These are phyloP conservation scores for Cladosporium halotolerans DNA, from an alignment of 2,329 filamentous ascomycete species.

Conservation along the genomic window DNA sequence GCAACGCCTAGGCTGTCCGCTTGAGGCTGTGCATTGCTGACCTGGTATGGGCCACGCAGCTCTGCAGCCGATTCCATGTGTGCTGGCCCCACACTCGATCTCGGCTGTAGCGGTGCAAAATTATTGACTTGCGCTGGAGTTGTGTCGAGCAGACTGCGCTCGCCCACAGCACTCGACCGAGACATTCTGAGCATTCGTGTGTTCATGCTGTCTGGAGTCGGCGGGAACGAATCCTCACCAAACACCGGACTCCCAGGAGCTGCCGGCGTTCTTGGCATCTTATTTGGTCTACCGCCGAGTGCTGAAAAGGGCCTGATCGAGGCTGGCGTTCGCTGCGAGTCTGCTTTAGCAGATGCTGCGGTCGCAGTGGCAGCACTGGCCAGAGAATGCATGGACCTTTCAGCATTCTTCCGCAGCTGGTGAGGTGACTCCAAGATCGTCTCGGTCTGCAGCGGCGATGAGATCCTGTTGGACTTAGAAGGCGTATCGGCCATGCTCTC, in stretches of 20 bases:
- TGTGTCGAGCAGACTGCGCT: conserved; percentile 19
- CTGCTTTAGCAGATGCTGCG: conserved; percentile 5
- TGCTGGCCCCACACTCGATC: conserved; percentile 21
- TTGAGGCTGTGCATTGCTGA: conserved; percentile 19
- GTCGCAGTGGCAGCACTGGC: conserved; percentile 14
- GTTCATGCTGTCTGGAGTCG: conserved; percentile 29
- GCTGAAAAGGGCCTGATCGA: neutral
- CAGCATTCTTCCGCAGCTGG: conserved; percentile 8
- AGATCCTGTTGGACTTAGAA: conserved; percentile 24
- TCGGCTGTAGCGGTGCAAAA: conserved; percentile 16
- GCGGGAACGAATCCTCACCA: conserved; percentile 26
- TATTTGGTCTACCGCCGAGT: neutral
- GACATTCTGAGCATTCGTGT: conserved; percentile 29
- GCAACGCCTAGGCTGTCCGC: conserved; percentile 12
- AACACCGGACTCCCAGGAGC: conserved; percentile 22
- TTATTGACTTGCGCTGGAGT: conserved; percentile 19
- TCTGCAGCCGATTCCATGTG: conserved; percentile 28
- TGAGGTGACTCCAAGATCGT: conserved; percentile 7
- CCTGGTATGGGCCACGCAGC: conserved; percentile 20
- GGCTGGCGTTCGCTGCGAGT: neutral
- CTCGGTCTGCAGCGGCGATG: conserved; percentile 14
- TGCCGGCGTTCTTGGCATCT: conserved; percentile 2
- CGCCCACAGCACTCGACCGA: conserved; percentile 23
- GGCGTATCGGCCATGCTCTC: conserved; percentile 24
- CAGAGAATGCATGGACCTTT: conserved; percentile 18